Conservation (phyloP, 2,329 filamentous ascomycete genomes). For the Ascochyta lentis region DNA sequence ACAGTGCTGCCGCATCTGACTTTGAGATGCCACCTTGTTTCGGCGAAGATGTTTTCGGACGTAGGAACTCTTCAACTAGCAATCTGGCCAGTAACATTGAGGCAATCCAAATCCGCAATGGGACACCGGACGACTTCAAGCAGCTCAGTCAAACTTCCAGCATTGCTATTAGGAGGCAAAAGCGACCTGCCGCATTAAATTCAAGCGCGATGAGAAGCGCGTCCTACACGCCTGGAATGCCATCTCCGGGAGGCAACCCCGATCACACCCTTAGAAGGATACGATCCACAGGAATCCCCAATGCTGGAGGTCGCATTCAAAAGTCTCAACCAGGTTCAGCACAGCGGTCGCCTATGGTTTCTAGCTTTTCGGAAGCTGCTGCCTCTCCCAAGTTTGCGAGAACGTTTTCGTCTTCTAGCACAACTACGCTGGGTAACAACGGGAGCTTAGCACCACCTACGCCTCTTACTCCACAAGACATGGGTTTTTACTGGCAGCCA, state of each 20-base stretch:
- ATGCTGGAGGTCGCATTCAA: conserved; percentile 54
- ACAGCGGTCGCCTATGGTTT: conserved; percentile 56
- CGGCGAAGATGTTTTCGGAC: conserved; percentile 41
- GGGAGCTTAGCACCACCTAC: conserved; percentile 57
- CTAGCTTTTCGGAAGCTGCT: conserved; percentile 56
- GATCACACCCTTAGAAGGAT: conserved; percentile 56
- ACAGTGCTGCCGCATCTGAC: conserved; percentile 41
- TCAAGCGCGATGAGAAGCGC: conserved; percentile 50
- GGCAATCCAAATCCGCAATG: conserved; percentile 47
- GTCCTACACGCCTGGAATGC: conserved; percentile 51
- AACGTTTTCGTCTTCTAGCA: conserved; percentile 47
- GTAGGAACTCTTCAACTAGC: conserved; percentile 49
- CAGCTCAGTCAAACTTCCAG: conserved; percentile 49
- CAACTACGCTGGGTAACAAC: conserved; percentile 43
- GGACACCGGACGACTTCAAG: conserved; percentile 45
- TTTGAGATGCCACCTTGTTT: conserved; percentile 41
- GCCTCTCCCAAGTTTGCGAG: conserved; percentile 55
- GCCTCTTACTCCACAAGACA: conserved; percentile 53
- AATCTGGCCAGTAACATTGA: conserved; percentile 50
- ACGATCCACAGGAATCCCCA: conserved; percentile 55
- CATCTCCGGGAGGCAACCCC: conserved; percentile 47
- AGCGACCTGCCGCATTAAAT: conserved; percentile 50
- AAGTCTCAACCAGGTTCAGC: conserved; percentile 54
- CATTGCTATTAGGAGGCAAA: conserved; percentile 52
- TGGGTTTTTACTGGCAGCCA: conserved; percentile 52